Percentiles rank a stretch among this genome's conserved stretches.
Evolutionary conservation across 1,139 yeast genomes (phyloP).

Genomic region (Taphrina deformans): DNA sequence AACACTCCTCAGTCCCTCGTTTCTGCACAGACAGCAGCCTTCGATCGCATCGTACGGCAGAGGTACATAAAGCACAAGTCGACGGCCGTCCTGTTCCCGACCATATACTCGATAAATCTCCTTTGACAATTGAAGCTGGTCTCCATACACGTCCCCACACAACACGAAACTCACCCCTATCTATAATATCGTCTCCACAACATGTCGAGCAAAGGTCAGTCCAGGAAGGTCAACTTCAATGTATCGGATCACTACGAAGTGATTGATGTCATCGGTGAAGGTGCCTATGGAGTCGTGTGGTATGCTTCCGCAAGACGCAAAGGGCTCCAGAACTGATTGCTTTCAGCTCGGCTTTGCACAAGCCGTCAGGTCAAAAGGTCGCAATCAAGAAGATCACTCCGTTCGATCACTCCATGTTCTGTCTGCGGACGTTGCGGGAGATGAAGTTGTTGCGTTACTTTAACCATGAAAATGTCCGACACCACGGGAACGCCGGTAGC

Average conservation of each 20-base stretch:
- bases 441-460: slow-evolving; percentile 84
- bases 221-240: slow-evolving; percentile 68
- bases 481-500: no score
- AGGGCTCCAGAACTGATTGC: background rate
- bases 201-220: slow-evolving; percentile 22
- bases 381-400: slow-evolving; percentile 96
- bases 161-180: background rate
- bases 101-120: no score
- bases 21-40: background rate
- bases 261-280: slow-evolving; percentile 86
- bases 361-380: slow-evolving; percentile 83
- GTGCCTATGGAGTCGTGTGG: slow-evolving; percentile 97
- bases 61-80: no score
- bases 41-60: no score
- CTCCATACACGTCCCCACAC: background rate
- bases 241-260: slow-evolving; percentile 86
- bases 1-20: background rate
- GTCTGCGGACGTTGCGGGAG: slow-evolving; percentile 86
- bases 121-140: background rate
- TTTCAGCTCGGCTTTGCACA: slow-evolving; percentile 70
- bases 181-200: background rate
- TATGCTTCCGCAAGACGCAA: slow-evolving; percentile 15
- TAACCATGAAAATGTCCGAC: slow-evolving; percentile 76
- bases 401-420: slow-evolving; percentile 87
- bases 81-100: background rate